A percentile compares a stretch with the other conserved stretches of the same genome.
These are phyloP conservation scores for Colletotrichum acutatum DNA, from an alignment of 2,329 filamentous ascomycete genomes.

Conservation along the genomic window DNA sequence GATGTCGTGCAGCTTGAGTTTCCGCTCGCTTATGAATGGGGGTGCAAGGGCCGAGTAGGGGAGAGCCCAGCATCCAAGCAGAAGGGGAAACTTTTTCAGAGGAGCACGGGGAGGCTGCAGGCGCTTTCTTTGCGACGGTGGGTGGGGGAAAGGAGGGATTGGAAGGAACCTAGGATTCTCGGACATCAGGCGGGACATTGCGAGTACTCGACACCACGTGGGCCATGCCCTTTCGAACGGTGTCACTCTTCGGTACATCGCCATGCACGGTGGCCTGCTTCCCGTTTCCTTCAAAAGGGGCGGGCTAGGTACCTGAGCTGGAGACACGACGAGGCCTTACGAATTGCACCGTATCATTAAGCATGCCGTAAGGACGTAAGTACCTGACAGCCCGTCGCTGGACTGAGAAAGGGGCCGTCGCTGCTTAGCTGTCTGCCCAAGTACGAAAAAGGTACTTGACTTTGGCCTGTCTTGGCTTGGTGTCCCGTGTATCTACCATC, in stretches of 20 bases:
- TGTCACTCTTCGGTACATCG: conserved; percentile 25
- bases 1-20: conserved; percentile 12
- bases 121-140: conserved; percentile 21
- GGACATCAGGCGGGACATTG: conserved; percentile 29
- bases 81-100: conserved; percentile 24
- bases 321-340: not conserved
- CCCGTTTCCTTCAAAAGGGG: conserved; percentile 27
- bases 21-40: conserved; percentile 20
- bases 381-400: not conserved
- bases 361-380: not conserved
- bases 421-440: not conserved
- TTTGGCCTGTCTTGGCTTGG: conserved; percentile 21
- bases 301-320: not conserved
- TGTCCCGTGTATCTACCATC: conserved; percentile 15
- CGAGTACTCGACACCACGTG: conserved; percentile 14
- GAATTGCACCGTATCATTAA: not conserved
- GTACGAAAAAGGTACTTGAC: conserved; percentile 10
- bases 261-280: conserved; percentile 22
- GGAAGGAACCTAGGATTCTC: conserved; percentile 13
- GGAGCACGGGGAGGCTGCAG: conserved; percentile 29
- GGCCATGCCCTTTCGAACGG: not conserved
- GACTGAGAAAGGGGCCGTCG: not conserved
- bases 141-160: not conserved
- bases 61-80: conserved; percentile 16
- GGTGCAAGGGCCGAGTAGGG: conserved; percentile 16